Base-by-base conservation (phyloP, 805 yeast species). In the Lachancea waltii region DNA sequence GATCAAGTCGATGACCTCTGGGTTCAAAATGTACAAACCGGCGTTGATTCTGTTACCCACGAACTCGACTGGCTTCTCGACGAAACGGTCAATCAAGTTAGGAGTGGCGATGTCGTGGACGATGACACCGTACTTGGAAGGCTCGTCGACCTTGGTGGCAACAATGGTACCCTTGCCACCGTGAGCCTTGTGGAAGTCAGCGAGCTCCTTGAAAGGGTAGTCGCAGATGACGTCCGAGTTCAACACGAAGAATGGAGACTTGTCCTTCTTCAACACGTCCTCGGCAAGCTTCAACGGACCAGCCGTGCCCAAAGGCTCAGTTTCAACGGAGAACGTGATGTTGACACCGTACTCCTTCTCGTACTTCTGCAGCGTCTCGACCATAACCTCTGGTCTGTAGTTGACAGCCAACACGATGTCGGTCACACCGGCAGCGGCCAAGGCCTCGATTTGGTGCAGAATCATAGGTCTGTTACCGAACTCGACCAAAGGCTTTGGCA, bases 41-140 rank as follows among this genome's bases (percentile, higher is more conserved):
- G 98, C 99, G 64, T 92, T 92, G 65, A 92, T 92, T 77, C 99
- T 86, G 84, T 92, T 92, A 71, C 98, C 98, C 49, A 92, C 99
- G 57, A 92, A 92, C 70, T 92, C 97, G 48, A 86, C 95, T 49
- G 99, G 99, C 77, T 92, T 92, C 75, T 92, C 99, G 53, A 92
- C 99, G 63, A 92, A 92, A 68, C 99, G 79, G 72, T 92, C 98
- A 54, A 92, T 92, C 72, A 86, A 79, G 73, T 90, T 84, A 62
- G 95, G 86, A 56, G 85, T 84, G 64, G 85, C 84, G 71, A 89
- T 81, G 73, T 92, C 97, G 62, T 85, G 95, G 47, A 92, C 99
- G 67, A 92, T 92, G 64, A 92, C 99, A 77, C 99, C 99, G 72
- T 92, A 92, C 72, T 92, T 92, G 59, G 95, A 84, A 49, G 99